phyloP scores from a whole-genome alignment of 1,284 basidiomycete genomes.

The Tilletia indica region DNA sequence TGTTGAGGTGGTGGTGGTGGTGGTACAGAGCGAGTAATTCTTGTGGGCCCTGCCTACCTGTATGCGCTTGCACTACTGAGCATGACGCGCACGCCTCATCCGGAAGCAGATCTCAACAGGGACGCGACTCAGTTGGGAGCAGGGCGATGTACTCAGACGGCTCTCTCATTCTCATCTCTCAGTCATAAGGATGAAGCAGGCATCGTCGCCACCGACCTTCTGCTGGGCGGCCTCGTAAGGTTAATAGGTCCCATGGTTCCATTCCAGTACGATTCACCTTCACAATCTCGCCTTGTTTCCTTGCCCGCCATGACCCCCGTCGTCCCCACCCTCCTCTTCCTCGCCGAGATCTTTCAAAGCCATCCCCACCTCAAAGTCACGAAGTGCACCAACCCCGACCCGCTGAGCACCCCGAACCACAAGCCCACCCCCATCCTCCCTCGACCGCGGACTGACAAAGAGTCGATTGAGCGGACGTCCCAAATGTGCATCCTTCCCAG shows the following conservation, averaged over 20 bases:
- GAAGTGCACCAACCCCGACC: slow-evolving; percentile 29
- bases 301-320: neutral
- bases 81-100: too few relatives aligned
- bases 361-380: slow-evolving; percentile 39
- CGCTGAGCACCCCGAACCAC: slow-evolving; percentile 38
- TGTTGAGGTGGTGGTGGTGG: too few relatives aligned
- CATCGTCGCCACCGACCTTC: too few relatives aligned
- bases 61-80: too few relatives aligned
- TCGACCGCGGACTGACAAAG: slow-evolving; percentile 39
- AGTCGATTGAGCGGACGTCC: slow-evolving; percentile 33
- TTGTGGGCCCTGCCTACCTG: neutral
- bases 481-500: neutral
- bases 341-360: neutral
- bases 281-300: slow-evolving; percentile 6
- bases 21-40: neutral
- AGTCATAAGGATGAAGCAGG: too few relatives aligned
- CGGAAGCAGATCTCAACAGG: too few relatives aligned
- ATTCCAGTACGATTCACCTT: too few relatives aligned
- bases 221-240: too few relatives aligned
- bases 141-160: too few relatives aligned
- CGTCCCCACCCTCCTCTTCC: slow-evolving; percentile 9
- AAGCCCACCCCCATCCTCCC: slow-evolving; percentile 41
- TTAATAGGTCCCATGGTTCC: too few relatives aligned
- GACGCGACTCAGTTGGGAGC: too few relatives aligned
- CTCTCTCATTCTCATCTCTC: too few relatives aligned